Percentiles rank a stretch among this genome's conserved stretches.
Conservation (phyloP, 306 rosid species). For the Sechiopsis laciniata region DNA sequence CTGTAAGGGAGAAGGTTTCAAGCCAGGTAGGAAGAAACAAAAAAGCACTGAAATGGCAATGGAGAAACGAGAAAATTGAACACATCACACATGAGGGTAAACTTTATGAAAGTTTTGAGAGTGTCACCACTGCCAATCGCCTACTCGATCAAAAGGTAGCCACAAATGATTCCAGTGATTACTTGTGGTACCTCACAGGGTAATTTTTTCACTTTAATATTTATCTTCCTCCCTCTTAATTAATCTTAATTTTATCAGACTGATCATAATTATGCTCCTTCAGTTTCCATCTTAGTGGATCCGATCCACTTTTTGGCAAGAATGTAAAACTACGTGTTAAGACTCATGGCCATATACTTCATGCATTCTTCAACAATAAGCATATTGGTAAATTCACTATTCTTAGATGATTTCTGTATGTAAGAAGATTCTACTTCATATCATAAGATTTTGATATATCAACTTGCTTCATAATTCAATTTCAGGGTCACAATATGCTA, state of each 20-base stretch:
- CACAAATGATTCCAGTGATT: slow-evolving; percentile 42
- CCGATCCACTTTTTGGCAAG: slow-evolving; percentile 41
- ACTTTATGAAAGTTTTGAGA: background rate
- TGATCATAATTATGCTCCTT: background rate
- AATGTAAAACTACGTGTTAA: slow-evolving; percentile 32
- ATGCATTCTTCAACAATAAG: slow-evolving; percentile 41
- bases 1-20: slow-evolving; percentile 27
- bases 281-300: slow-evolving; percentile 31
- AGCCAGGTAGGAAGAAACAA: slow-evolving; percentile 30
- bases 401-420: too few relatives aligned
- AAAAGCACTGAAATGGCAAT: slow-evolving; percentile 34
- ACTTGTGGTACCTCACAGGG: slow-evolving; percentile 55
- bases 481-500: slow-evolving; percentile 31
- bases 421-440: too few relatives aligned
- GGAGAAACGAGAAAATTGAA: slow-evolving; percentile 48
- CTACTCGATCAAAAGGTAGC: slow-evolving; percentile 43
- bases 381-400: slow-evolving; percentile 33
- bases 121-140: background rate
- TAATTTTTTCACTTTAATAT: background rate
- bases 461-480: background rate
- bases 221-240: background rate
- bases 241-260: background rate
- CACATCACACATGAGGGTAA: slow-evolving; percentile 21
- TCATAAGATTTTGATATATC: background rate
- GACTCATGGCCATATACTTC: slow-evolving; percentile 40